Evolutionary conservation across 495 filamentous ascomycete species (phyloP).

Genomic region (Penicillium verhagenii): DNA sequence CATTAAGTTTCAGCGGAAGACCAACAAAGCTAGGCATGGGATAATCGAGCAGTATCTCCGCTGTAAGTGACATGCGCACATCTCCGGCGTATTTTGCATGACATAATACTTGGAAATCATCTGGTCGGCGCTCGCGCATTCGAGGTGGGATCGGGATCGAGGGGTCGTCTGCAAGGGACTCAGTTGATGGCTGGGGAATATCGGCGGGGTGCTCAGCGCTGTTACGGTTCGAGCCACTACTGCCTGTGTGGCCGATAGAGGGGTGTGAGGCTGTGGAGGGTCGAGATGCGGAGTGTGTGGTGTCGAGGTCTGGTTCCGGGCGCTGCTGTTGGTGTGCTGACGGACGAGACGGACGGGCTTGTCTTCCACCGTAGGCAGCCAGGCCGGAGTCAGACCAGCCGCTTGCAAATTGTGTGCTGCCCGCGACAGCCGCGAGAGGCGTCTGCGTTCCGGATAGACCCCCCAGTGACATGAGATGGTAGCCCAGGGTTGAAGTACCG

Average conservation of each 20-base stretch:
- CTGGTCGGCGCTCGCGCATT: slow-evolving; percentile 41
- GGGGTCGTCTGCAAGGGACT: slow-evolving; percentile 24
- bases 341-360: slow-evolving; percentile 11
- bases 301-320: slow-evolving; percentile 33
- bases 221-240: slow-evolving; percentile 25
- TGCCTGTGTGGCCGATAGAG: slow-evolving; percentile 31
- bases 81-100: slow-evolving; percentile 86
- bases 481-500: slow-evolving; percentile 83
- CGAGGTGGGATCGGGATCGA: slow-evolving; percentile 36
- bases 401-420: slow-evolving; percentile 55
- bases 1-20: slow-evolving; percentile 85
- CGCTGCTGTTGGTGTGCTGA: slow-evolving; percentile 15
- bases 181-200: slow-evolving; percentile 28
- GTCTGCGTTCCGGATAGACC: slow-evolving; percentile 79
- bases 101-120: slow-evolving; percentile 85
- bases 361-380: slow-evolving; percentile 14
- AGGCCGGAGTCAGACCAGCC: slow-evolving; percentile 47
- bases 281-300: slow-evolving; percentile 37
- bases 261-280: slow-evolving; percentile 44
- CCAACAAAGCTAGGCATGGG: slow-evolving; percentile 96
- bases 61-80: slow-evolving; percentile 80
- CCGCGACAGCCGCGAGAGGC: slow-evolving; percentile 83
- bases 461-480: slow-evolving; percentile 77
- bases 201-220: slow-evolving; percentile 16
- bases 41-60: slow-evolving; percentile 94